Percentiles rank a stretch among this genome's conserved stretches.
Evolutionary conservation across 345 rosid genomes (phyloP).

Genomic region (Hevea brasiliensis): DNA sequence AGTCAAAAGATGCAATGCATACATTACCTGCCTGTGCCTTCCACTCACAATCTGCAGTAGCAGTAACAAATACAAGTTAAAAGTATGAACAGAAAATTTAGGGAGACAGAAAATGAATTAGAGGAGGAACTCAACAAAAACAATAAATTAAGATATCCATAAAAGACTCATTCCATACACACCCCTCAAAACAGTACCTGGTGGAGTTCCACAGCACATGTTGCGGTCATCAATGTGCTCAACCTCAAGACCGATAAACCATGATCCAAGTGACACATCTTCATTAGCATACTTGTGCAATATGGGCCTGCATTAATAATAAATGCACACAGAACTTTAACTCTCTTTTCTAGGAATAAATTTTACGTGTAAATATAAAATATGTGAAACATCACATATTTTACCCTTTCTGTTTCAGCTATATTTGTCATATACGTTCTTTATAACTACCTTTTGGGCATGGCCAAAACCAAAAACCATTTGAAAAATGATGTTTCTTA

Average conservation of each 20-base stretch:
- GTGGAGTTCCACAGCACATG: conserved; percentile 96
- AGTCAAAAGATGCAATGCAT: conserved; percentile 90
- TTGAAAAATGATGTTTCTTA: not conserved
- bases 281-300: conserved; percentile 94
- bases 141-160: not conserved
- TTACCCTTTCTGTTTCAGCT: not conserved
- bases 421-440: not conserved
- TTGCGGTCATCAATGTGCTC: conserved; percentile 87
- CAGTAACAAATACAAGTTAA: not conserved
- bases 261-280: conserved; percentile 90
- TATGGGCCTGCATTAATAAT: conserved; percentile 61
- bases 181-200: conserved; percentile 47
- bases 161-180: not conserved
- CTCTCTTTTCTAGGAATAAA: not conserved
- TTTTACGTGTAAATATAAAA: conserved; percentile 4
- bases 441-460: not conserved
- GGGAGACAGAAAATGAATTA: not conserved
- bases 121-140: not conserved
- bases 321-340: conserved; percentile 15
- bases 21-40: conserved; percentile 90
- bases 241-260: conserved; percentile 97
- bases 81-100: not conserved
- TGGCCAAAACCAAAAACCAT: not conserved
- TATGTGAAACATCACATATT: not conserved
- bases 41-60: conserved; percentile 82